Conservation (phyloP, 257 asterid species). For the Ligustrum vulgare region DNA sequence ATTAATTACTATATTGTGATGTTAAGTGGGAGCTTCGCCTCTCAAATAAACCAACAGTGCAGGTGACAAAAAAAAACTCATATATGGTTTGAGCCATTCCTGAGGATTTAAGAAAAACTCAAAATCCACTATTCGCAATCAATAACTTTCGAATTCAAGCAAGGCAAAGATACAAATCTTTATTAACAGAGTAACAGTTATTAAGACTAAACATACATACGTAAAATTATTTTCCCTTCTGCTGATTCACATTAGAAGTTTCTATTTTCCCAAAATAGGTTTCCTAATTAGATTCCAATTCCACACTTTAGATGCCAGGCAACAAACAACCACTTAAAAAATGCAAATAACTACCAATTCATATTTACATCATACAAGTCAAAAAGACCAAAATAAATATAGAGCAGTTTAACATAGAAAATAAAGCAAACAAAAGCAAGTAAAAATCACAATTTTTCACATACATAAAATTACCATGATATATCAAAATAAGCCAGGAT, state of each 20-base stretch:
- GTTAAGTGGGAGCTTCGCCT: not conserved
- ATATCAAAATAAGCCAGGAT: too few species aligned
- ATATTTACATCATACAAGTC: not conserved
- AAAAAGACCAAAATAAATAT: not conserved
- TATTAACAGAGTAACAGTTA: too few species aligned
- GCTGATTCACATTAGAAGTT: not conserved
- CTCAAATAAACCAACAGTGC: too few species aligned
- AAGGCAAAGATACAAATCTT: not conserved
- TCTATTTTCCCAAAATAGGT: not conserved
- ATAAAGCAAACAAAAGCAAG: too few species aligned
- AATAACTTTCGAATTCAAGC: not conserved
- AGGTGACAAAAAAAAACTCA: too few species aligned
- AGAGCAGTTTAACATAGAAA: too few species aligned
- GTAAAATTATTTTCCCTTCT: not conserved
- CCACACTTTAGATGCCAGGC: not conserved
- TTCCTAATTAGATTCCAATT: not conserved
- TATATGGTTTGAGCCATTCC: too few species aligned
- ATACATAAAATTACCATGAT: too few species aligned
- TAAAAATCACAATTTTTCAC: too few species aligned
- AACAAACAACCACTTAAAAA: not conserved
- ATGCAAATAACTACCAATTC: not conserved
- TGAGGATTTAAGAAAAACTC: too few species aligned
- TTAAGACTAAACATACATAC: not conserved
- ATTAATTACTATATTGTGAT: not conserved
- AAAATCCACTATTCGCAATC: too few species aligned